These are phyloP conservation scores for Pistacia vera DNA, from an alignment of 345 rosid genomes.

Conservation along the genomic window DNA sequence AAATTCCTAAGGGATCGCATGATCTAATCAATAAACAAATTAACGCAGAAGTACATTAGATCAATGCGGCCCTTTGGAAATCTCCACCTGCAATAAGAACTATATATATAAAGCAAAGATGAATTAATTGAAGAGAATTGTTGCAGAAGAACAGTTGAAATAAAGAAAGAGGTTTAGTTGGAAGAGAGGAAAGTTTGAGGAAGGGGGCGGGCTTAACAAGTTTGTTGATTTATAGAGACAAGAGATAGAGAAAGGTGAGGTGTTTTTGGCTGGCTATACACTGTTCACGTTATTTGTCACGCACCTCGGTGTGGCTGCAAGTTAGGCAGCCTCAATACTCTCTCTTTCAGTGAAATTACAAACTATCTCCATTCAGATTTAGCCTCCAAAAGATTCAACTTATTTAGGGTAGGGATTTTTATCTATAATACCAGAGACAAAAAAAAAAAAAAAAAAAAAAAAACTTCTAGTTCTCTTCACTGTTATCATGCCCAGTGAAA, in stretches of 20 bases:
- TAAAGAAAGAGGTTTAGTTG: neutral
- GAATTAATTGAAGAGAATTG: no score
- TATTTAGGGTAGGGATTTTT: neutral
- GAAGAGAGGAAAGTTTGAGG: neutral
- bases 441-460: no score
- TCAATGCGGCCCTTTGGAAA: constrained; percentile 87
- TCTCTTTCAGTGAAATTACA: constrained; percentile 22
- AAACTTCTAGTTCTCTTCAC: no score
- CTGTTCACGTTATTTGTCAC: constrained; percentile 7
- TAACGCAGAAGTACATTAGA: constrained; percentile 27
- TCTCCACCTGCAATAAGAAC: constrained; percentile 50
- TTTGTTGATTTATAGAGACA: constrained; percentile 19
- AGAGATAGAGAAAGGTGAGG: neutral
- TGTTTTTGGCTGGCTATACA: neutral
- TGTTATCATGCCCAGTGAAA: no score
- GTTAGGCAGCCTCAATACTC: constrained; percentile 18
- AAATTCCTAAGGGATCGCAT: constrained; percentile 71
- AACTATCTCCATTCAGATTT: neutral
- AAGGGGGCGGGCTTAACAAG: neutral
- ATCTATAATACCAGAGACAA: no score
- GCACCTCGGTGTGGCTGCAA: constrained; percentile 18
- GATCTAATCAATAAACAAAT: constrained; percentile 33
- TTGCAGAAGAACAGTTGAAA: neutral
- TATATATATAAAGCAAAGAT: neutral
- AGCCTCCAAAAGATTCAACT: neutral